These are phyloP conservation scores for Geranomyces variabilis DNA, from an alignment of 192 early-diverging fungal genomes.

Conservation along the genomic window DNA sequence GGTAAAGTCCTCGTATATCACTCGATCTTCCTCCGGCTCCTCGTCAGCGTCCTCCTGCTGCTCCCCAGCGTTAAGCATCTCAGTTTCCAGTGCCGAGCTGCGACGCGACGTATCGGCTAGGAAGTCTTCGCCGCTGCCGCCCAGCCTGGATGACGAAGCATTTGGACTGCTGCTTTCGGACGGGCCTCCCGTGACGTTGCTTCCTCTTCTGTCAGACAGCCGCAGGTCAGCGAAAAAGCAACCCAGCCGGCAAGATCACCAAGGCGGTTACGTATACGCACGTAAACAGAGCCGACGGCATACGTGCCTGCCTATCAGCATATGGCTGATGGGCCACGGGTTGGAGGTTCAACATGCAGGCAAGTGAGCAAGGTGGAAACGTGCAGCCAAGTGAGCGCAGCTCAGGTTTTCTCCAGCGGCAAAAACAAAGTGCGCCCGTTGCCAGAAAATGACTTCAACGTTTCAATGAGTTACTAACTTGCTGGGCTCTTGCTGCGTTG, in stretches of 20 bases:
- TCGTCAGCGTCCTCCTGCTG: background rate
- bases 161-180: background rate
- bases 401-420: too few species aligned
- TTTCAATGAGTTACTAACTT: too few species aligned
- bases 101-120: background rate
- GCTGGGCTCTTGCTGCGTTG: too few species aligned
- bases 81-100: background rate
- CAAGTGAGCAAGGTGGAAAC: too few species aligned
- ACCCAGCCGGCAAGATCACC: background rate
- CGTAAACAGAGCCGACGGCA: background rate
- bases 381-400: too few species aligned
- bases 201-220: background rate
- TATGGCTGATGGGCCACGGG: background rate
- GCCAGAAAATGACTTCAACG: too few species aligned
- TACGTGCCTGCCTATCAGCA: background rate
- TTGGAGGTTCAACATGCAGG: background rate
- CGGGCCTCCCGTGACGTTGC: background rate
- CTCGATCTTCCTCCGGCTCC: conserved; percentile 24
- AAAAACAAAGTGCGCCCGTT: too few species aligned
- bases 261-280: background rate
- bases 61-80: background rate
- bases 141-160: background rate
- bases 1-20: conserved; percentile 40
- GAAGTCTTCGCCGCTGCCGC: too few species aligned
- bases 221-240: too few species aligned